These are phyloP conservation scores for Syzygium grande DNA, from an alignment of 345 rosid species.

Conservation along the genomic window DNA sequence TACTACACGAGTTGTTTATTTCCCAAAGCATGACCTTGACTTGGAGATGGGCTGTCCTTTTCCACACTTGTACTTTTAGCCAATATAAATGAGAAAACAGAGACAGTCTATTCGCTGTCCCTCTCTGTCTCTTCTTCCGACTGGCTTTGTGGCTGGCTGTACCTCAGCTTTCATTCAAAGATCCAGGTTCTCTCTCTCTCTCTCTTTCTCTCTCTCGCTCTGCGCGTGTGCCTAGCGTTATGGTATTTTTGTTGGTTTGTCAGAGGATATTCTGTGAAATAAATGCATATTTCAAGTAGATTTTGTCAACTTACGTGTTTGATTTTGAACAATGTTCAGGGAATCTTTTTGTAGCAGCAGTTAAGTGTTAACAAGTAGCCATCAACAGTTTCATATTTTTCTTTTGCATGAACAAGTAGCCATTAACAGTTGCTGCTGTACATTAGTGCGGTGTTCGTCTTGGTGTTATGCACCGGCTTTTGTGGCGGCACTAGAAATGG, in stretches of 20 bases:
- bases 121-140: neutral
- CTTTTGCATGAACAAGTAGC: neutral
- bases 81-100: neutral
- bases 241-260: neutral
- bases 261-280: neutral
- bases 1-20: neutral
- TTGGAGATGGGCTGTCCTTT: neutral
- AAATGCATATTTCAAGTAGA: too few relatives aligned
- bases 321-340: neutral
- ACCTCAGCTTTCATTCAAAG: neutral
- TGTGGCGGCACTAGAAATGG: neutral
- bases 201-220: neutral
- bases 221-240: rapidly evolving
- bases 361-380: neutral
- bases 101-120: neutral
- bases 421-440: neutral
- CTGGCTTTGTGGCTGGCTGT: neutral
- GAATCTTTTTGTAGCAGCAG: neutral
- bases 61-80: rapidly evolving
- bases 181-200: neutral
- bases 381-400: neutral
- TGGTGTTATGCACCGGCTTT: neutral
- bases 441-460: neutral
- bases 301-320: too few relatives aligned
- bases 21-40: neutral